Conservation (phyloP, 1,284 basidiomycete genomes). For the Vanrija pseudolonga region DNA sequence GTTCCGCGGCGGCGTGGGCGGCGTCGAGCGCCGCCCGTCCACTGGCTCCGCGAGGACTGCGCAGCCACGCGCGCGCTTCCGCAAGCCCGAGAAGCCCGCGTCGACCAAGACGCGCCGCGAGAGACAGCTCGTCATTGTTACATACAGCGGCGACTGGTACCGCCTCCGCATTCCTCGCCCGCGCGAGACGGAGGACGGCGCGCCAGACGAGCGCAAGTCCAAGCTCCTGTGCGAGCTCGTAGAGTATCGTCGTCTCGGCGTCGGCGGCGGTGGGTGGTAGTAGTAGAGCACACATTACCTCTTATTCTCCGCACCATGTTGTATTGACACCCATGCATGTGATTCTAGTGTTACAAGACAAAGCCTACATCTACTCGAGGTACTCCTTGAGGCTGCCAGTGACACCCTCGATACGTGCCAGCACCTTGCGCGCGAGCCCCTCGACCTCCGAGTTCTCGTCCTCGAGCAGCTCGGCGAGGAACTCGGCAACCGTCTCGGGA, state of each 20-base stretch:
- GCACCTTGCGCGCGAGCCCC: constrained; percentile 46
- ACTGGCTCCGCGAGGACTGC: constrained; percentile 1
- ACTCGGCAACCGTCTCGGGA: constrained; percentile 54
- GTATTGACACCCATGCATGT: not conserved
- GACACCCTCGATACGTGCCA: constrained; percentile 49
- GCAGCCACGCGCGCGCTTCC: not conserved
- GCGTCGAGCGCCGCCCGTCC: constrained; percentile 2
- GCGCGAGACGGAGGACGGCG: constrained; percentile 7
- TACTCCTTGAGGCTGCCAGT: constrained; percentile 50
- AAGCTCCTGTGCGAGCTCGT: constrained; percentile 35
- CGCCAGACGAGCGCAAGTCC: constrained; percentile 4
- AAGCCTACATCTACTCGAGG: constrained; percentile 29
- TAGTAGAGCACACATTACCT: constrained; percentile 22
- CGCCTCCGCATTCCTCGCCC: constrained; percentile 64
- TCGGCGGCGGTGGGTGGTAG: constrained; percentile 43
- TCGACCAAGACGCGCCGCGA: constrained; percentile 47
- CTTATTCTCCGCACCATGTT: not conserved
- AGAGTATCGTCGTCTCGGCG: constrained; percentile 41
- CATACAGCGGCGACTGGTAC: constrained; percentile 90
- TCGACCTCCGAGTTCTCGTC: constrained; percentile 52
- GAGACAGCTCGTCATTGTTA: constrained; percentile 76
- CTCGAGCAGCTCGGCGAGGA: constrained; percentile 53
- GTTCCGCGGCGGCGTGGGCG: not conserved
- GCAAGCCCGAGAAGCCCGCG: not conserved
- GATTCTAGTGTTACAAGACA: not conserved